phyloP scores from a whole-genome alignment of 495 filamentous ascomycete species.

The Podospora bellae-mahoneyi region DNA sequence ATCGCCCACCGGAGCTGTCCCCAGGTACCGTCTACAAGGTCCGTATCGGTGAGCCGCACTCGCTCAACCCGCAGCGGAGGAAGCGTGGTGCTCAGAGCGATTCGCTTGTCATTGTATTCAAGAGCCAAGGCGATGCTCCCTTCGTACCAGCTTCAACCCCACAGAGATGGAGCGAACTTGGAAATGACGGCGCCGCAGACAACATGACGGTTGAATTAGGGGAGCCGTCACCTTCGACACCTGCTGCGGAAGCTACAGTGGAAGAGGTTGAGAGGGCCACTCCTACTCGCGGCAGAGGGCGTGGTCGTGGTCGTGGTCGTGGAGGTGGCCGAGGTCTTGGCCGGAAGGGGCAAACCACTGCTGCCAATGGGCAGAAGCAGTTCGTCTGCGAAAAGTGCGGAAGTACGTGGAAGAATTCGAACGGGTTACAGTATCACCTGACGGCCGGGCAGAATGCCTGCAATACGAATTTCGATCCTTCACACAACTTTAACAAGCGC shows the following conservation, averaged over 20 bases:
- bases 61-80: conserved; percentile 20
- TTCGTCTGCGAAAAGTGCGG: conserved; percentile 48
- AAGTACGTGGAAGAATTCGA: conserved; percentile 49
- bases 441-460: conserved; percentile 47
- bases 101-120: conserved; percentile 38
- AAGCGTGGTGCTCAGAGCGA: conserved; percentile 19
- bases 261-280: not conserved
- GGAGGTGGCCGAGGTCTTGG: conserved; percentile 21
- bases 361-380: conserved; percentile 22
- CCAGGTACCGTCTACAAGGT: conserved; percentile 13
- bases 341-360: conserved; percentile 17
- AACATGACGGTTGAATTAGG: not conserved
- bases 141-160: not conserved
- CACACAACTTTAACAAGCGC: conserved; percentile 23
- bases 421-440: conserved; percentile 52
- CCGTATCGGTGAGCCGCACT: conserved; percentile 24
- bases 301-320: conserved; percentile 22
- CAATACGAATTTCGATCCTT: conserved; percentile 47
- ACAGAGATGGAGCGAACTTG: not conserved
- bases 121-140: not conserved
- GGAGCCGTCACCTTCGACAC: not conserved
- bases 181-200: not conserved
- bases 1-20: not conserved
- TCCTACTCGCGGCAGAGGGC: conserved; percentile 22
- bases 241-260: not conserved